phyloP scores from a whole-genome alignment of 164 flowering plant genomes.

The Macadamia integrifolia region DNA sequence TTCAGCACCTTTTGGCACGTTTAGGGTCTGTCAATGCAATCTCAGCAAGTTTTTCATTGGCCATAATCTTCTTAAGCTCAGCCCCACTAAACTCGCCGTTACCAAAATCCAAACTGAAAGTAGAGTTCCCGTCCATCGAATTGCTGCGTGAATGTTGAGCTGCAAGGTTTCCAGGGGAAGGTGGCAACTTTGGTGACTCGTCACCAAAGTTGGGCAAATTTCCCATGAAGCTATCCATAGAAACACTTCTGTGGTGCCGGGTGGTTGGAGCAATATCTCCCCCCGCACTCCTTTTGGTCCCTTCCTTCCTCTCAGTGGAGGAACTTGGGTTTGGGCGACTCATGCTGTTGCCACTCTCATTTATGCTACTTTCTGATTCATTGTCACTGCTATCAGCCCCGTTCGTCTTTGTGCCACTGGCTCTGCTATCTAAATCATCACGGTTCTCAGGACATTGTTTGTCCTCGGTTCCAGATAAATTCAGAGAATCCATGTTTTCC shows the following conservation, averaged over 20 bases:
- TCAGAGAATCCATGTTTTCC: conserved; percentile 65
- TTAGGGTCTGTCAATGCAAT: conserved; percentile 60
- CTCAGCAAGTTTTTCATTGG: conserved; percentile 55
- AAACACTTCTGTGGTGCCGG: conserved; percentile 49
- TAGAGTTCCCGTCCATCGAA: conserved; percentile 56
- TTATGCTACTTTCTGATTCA: conserved; percentile 84
- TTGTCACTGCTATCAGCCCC: conserved; percentile 84
- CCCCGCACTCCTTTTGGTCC: conserved; percentile 33
- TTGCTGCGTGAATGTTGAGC: conserved; percentile 60
- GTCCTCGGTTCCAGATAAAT: conserved; percentile 58
- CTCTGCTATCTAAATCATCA: conserved; percentile 72
- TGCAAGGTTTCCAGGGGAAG: conserved; percentile 38
- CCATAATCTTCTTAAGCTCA: conserved; percentile 68
- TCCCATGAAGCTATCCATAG: conserved; percentile 64
- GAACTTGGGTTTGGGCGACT: conserved; percentile 21
- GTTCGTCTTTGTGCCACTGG: conserved; percentile 76
- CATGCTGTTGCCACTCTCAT: conserved; percentile 49
- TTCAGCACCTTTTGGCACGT: conserved; percentile 58
- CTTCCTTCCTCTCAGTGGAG: conserved; percentile 48
- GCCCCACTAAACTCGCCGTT: conserved; percentile 67
- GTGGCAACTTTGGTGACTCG: conserved; percentile 52
- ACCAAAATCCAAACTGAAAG: conserved; percentile 67
- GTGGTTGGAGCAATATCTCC: conserved; percentile 37
- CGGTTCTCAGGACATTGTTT: conserved; percentile 38
- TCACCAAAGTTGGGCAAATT: conserved; percentile 42